Evolutionary conservation across 202 grass and related monocot species (phyloP), one percentile per base, ranked within the genome.

Genomic region (Panicum virgatum): DNA sequence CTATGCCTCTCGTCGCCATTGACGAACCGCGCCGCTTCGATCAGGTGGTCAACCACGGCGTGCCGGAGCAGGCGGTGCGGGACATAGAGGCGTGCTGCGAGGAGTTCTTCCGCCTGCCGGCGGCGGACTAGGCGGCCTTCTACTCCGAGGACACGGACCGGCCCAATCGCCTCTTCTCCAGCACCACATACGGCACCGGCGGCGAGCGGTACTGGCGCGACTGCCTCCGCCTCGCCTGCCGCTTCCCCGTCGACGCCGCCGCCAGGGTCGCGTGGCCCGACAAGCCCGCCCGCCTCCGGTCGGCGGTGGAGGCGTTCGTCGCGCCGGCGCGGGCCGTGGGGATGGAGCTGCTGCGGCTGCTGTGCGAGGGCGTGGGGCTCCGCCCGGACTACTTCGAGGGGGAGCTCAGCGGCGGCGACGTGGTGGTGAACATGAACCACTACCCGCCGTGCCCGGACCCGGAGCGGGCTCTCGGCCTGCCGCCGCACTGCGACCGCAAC

Each of bases 11-110:
- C n/a, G n/a, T n/a, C n/a, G n/a, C n/a, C n/a, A n/a, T 0, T 34
- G 44, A 14, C 9, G 44, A 46, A n/a, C n/a, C 9, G 44, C 0
- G 0, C 44, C 12, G 11, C 12, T 2, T 14, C 15, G 14, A 0
- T 68, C 85, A 94, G 78, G 88, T 97, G 68, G 78, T 89, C 23
- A 97, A 93, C 78, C 91, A 97, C 66, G 94, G 91, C 46, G 84
- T 90, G 14, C 46, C 81, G 4, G 71, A 36, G 40, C 11, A 82
- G 54, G 22, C 80, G 65, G 83, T 90, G 56, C 52, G 57, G 5
- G 84, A 37, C 9, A 91, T 94, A 83, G 66, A 86, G 72, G 13
- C 23, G 0, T 52, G 68, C 36, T 83, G 85, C 40, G 25, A 57
- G 62, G 89, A 85, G 13, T 94, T 97, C 87, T 97, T 97, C 75